These are phyloP conservation scores for Penstemon davidsonii DNA, from an alignment of 257 asterid species.

Conservation along the genomic window DNA sequence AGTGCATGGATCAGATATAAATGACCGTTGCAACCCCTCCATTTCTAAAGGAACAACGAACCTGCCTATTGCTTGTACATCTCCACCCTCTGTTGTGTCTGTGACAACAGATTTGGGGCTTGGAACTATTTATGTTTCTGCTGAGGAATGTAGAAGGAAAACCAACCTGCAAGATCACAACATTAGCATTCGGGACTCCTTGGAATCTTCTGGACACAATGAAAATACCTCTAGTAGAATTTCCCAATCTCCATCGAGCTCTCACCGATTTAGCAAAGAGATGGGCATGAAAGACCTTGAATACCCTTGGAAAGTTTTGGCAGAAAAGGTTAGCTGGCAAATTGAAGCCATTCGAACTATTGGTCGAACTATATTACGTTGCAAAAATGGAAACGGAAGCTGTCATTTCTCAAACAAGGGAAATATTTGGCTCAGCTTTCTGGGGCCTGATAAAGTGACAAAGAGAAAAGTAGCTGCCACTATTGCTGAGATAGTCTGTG, in stretches of 20 bases:
- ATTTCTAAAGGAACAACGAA: slow-evolving; percentile 26
- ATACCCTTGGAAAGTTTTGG: slow-evolving; percentile 55
- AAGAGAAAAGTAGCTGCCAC: slow-evolving; percentile 70
- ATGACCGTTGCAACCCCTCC: slow-evolving; percentile 30
- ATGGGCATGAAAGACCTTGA: slow-evolving; percentile 45
- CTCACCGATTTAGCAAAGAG: slow-evolving; percentile 41
- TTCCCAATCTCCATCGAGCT: slow-evolving; percentile 39
- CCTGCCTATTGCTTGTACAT: slow-evolving; percentile 29
- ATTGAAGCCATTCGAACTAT: slow-evolving; percentile 63
- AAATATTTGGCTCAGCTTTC: slow-evolving; percentile 75
- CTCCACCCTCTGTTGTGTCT: slow-evolving; percentile 35
- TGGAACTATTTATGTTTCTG: slow-evolving; percentile 55
- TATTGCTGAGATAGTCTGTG: slow-evolving; percentile 69
- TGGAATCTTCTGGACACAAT: slow-evolving; percentile 41
- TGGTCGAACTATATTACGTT: slow-evolving; percentile 49
- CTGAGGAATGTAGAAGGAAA: slow-evolving; percentile 34
- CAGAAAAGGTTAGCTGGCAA: slow-evolving; percentile 77
- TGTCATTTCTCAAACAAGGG: slow-evolving; percentile 48
- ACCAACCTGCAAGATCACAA: slow-evolving; percentile 35
- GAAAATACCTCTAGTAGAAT: slow-evolving; percentile 40
- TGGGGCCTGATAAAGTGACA: slow-evolving; percentile 84
- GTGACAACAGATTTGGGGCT: slow-evolving; percentile 84
- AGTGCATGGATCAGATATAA: slow-evolving; percentile 30
- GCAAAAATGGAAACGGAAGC: slow-evolving; percentile 51
- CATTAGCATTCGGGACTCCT: slow-evolving; percentile 28